A percentile compares a stretch with the other conserved stretches of the same genome.
Evolutionary conservation across 2,329 filamentous ascomycete genomes (phyloP).

Genomic region (Fusarium palustre): DNA sequence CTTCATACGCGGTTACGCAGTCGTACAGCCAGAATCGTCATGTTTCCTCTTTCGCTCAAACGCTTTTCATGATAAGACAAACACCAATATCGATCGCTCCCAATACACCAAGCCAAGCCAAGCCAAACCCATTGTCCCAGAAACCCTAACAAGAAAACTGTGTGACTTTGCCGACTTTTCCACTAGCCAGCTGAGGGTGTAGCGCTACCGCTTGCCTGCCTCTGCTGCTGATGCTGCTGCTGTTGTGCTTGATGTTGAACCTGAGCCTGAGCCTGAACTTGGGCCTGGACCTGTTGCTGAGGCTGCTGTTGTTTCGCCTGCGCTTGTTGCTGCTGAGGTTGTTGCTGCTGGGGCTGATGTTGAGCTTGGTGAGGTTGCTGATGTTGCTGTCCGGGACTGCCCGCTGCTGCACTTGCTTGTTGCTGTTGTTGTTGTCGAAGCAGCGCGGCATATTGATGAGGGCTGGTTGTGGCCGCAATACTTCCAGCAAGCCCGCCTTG

Average conservation of each 20-base stretch:
- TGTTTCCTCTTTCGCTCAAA: conserved; percentile 28
- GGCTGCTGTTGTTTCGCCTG: conserved; percentile 36
- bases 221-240: conserved; percentile 40
- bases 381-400: conserved; percentile 47
- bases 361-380: conserved; percentile 46
- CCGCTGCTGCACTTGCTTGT: conserved; percentile 51
- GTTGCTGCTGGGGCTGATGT: conserved; percentile 28
- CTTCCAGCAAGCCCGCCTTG: conserved; percentile 63
- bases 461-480: conserved; percentile 62
- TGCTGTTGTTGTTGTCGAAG: conserved; percentile 68
- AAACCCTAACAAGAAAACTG: conserved; percentile 25
- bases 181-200: conserved; percentile 52
- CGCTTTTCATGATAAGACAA: conserved; percentile 35
- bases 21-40: conserved; percentile 28
- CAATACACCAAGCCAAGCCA: conserved; percentile 17
- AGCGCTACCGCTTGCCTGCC: conserved; percentile 56
- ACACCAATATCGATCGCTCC: conserved; percentile 26
- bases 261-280: conserved; percentile 15
- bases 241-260: conserved; percentile 25
- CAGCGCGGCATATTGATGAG: conserved; percentile 70
- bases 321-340: conserved; percentile 27
- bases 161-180: conserved; percentile 20
- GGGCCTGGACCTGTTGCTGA: conserved; percentile 32
- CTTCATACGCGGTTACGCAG: conserved; percentile 31
- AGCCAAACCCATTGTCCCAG: conserved; percentile 14